Evolutionary conservation across 345 rosid genomes (phyloP), one percentile per base, ranked within the genome.

Genomic region (Corymbia maculata): DNA sequence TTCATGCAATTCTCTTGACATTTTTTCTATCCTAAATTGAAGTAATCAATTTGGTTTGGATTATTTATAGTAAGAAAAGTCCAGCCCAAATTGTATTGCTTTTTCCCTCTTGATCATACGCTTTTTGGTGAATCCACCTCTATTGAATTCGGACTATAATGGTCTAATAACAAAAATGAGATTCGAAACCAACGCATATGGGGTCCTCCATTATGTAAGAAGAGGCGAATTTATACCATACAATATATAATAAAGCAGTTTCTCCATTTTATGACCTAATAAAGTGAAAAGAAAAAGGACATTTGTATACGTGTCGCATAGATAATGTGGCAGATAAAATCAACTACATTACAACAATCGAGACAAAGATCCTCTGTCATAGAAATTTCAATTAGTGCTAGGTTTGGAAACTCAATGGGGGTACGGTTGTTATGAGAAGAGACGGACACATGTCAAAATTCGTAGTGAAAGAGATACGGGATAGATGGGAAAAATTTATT

Each of bases 211-310:
- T 64, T 13, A 64, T 13, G 75, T 64, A n/a, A 64, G 36, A 64
- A 64, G 0, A 0, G 42, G 75, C 42, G 0, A 64, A 13, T 6
- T 2, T 6, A 28, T 64, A n/a, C 5, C 13, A 1, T 64, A n/a
- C 42, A 64, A 7, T 19, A n/a, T 36, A 36, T 36, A 28, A n/a
- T n/a, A 64, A 64, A n/a, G n/a, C n/a, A 64, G 36, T n/a, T 17
- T 64, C 70, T 61, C 75, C 16, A 64, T n/a, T n/a, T 13, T 4
- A n/a, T n/a, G 75, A 64, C 53, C 53, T 52, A 52, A 52, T 52
- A 14, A 52, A 7, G 17, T 15, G 53, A 52, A 14, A 52, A 14
- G 42, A 52, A 64, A 6, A 13, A 64, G 75, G 36, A 7, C n/a
- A 13, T 64, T n/a, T 64, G 9, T 6, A n/a, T n/a, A 17, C 4